Percentiles rank a stretch among this genome's conserved stretches.
Conservation (phyloP, 495 filamentous ascomycete genomes). For the Aspergillus heteromorphus region DNA sequence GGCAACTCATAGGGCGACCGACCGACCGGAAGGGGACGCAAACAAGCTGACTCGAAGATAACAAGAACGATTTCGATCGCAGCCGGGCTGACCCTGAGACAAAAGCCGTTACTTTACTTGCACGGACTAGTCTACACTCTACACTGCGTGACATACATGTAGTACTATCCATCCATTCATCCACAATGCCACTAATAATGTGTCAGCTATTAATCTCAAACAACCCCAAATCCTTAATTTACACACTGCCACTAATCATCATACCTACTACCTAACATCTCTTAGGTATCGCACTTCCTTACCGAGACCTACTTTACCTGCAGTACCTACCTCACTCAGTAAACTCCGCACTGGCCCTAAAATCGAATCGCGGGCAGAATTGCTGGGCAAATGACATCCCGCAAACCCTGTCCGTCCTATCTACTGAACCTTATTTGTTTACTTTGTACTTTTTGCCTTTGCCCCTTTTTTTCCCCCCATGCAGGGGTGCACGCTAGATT, state of each 20-base stretch:
- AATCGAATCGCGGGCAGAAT: neutral
- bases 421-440: neutral
- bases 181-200: neutral
- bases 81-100: neutral
- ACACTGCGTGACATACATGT: no score
- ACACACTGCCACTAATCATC: no score
- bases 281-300: no score
- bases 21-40: no score
- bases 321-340: no score
- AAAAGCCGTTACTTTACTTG: neutral
- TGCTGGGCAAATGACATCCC: neutral
- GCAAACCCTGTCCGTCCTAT: neutral
- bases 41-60: neutral
- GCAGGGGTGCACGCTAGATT: no score
- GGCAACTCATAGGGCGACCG: no score
- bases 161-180: neutral
- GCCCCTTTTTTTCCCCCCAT: no score
- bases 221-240: neutral
- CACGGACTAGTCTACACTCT: no score
- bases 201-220: neutral
- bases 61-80: neutral
- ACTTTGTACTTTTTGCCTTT: no score
- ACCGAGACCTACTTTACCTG: no score
- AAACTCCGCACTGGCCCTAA: no score
- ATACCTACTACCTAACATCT: neutral